Evolutionary conservation across 371 early-diverging fungal genomes (phyloP), one percentile per base, ranked within the genome.

Genomic region (Apophysomyces sp.): DNA sequence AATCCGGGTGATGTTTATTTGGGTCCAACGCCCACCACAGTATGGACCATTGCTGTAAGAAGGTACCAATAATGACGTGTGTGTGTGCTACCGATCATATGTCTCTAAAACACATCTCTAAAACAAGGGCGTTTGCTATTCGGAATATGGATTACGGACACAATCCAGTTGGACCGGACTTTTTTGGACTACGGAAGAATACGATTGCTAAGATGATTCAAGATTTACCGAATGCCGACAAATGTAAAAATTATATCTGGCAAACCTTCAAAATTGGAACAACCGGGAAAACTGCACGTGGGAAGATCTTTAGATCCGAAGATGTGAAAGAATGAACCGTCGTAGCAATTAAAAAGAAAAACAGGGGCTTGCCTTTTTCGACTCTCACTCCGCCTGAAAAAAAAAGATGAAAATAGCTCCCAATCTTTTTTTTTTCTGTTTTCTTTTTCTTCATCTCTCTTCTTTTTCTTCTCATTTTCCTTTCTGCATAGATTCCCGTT

Each of bases 191-290:
- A 54, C 82, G 95, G 21, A 90, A 93, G 54, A 92, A 93, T 13
- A 92, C 93, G 0, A 91, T 97, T 60, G 87, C 90, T 28, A 93
- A 89, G 72, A 87, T 94, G 87, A 93, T 97, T 30, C 96, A 97
- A 71, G 95, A 94, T 55, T 68, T 97, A 40, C 94, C 93, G 0
- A 85, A 89, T 58, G 92, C 90, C 12, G 78, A 86, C 9, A 79
- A 83, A 66, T 95, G 95, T 69, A 78, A 83, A 39, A 79, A 88
- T 52, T 97, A 94, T 68, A 78, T 86, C 21, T 81, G 82, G 80
- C 94, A 92, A 55, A 81, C 77, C 29, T 89, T 88, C 24, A 44
- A 44, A 21, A 44, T 44, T 44, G 66, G 66, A 18, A 66, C 61
- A 11, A 66, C 66, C 11, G 66, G 66, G 7, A 66, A 61, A 40